Evolutionary conservation across 2,329 filamentous ascomycete species (phyloP).

Genomic region (Phoma sp.): DNA sequence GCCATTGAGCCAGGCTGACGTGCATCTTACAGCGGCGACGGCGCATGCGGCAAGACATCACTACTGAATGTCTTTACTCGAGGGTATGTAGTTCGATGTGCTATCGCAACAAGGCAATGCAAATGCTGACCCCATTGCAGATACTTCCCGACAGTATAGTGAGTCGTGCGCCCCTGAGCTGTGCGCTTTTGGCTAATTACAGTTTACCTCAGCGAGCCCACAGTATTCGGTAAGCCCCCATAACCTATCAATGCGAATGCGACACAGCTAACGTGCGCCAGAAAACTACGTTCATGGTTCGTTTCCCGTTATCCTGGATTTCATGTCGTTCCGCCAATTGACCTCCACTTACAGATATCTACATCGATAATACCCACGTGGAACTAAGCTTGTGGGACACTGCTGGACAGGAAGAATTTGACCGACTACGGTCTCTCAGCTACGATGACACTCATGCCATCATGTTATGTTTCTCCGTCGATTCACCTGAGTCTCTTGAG

Average conservation of each 20-base stretch:
- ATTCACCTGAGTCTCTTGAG: constrained; percentile 94
- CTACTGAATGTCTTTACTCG: constrained; percentile 97
- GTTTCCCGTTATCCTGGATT: constrained; percentile 27
- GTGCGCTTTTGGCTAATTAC: constrained; percentile 25
- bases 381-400: constrained; percentile 98
- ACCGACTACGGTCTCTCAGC: constrained; percentile 89
- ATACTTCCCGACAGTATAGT: constrained; percentile 97
- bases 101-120: not conserved
- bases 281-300: constrained; percentile 98
- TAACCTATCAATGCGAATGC: not conserved
- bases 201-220: constrained; percentile 71
- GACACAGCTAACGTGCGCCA: constrained; percentile 39
- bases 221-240: constrained; percentile 72
- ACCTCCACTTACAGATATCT: constrained; percentile 72
- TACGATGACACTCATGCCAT: constrained; percentile 99
- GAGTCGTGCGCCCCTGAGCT: constrained; percentile 46
- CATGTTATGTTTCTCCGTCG: constrained; percentile 97
- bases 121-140: constrained; percentile 51
- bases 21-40: constrained; percentile 73
- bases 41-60: constrained; percentile 96
- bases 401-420: constrained; percentile 98
- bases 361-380: constrained; percentile 95
- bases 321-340: not conserved
- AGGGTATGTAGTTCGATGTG: constrained; percentile 67
- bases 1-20: constrained; percentile 35